Base-by-base conservation (phyloP, 495 filamentous ascomycete genomes). In the Penicillium antarcticum region DNA sequence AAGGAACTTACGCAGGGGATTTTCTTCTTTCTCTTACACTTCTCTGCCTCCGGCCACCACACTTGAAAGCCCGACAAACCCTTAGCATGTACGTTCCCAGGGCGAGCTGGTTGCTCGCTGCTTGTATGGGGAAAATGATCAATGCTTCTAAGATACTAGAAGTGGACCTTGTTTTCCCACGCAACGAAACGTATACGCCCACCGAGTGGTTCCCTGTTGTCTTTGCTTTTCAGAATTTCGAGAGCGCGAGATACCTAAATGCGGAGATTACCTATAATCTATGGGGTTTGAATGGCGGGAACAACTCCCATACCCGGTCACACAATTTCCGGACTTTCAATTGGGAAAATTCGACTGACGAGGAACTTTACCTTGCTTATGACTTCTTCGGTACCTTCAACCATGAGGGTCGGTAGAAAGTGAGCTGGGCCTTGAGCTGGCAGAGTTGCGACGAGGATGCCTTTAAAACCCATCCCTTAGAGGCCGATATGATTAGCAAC, bases 171-270 rank as follows among this genome's bases (percentile, higher is more conserved):
- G 35, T 70, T 35, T 74, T 73, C 51, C 70, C 73, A 13, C 71
- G 60, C 53, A 74, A 74, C 41, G 66, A 66, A 11, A 72, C 70
- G 31, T 74, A 72, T 49, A 56, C 66, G 49, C 71, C 73, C 14
- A 48, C 55, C 6, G 13, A 48, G 8, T 31, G 38, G 12, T 60
- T 72, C 18, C 72, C 72, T 33, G 42, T 71, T 51, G 53, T 74
- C 23, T 74, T 75, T 53, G 71, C 66, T 3, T 17, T 74, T 23
- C 63, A 64, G 42, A 73, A 74, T 50, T 19, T 56, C 34, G 9
- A 55, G 44, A 52, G 57, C 23, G 62, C 63, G 9, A 31, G 41
- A 31, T 46, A 42, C 17, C 59, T 69, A 4, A 52, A 52, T 26
- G 45, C 51, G 4, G 1, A 19, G 3, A 45, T 64, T 36, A 12